Conservation (phyloP, 345 rosid genomes). For the Salix koriyanagi region DNA sequence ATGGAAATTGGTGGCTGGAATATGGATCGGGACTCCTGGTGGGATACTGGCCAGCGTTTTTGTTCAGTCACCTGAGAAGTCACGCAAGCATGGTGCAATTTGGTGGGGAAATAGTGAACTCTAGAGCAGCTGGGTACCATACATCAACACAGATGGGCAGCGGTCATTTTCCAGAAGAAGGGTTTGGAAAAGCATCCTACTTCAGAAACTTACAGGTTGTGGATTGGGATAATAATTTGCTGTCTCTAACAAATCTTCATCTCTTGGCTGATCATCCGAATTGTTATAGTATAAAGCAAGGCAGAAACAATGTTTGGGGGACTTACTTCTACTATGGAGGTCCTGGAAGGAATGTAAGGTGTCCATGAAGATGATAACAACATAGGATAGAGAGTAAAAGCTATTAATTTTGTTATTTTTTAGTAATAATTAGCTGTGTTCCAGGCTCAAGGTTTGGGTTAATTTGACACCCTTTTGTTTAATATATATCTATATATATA, state of each 20-base stretch:
- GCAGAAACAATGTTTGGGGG: conserved; percentile 27
- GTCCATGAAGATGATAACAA: conserved; percentile 13
- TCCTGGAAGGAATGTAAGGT: conserved; percentile 33
- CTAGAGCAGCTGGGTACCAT: conserved; percentile 25
- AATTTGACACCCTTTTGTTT: conserved; percentile 8
- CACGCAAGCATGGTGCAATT: conserved; percentile 36
- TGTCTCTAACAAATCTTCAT: conserved; percentile 26
- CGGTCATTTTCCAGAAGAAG: conserved; percentile 32
- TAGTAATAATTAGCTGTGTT: not conserved
- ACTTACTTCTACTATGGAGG: conserved; percentile 36
- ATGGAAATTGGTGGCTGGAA: conserved; percentile 36
- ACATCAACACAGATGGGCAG: conserved; percentile 35
- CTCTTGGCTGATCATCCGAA: conserved; percentile 31
- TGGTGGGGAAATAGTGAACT: conserved; percentile 34
- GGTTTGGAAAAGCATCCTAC: conserved; percentile 32
- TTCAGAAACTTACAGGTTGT: conserved; percentile 30
- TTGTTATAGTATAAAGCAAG: conserved; percentile 29
- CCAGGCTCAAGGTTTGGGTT: conserved; percentile 9
- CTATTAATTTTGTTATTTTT: not conserved
- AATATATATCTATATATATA: not conserved
- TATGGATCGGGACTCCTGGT: conserved; percentile 30
- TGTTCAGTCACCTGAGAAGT: conserved; percentile 32
- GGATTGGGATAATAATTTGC: conserved; percentile 33
- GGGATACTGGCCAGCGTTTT: conserved; percentile 31
- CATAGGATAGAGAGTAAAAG: not conserved